phyloP scores from a whole-genome alignment of 1,284 basidiomycete species.

The Naganishia cerealis region DNA sequence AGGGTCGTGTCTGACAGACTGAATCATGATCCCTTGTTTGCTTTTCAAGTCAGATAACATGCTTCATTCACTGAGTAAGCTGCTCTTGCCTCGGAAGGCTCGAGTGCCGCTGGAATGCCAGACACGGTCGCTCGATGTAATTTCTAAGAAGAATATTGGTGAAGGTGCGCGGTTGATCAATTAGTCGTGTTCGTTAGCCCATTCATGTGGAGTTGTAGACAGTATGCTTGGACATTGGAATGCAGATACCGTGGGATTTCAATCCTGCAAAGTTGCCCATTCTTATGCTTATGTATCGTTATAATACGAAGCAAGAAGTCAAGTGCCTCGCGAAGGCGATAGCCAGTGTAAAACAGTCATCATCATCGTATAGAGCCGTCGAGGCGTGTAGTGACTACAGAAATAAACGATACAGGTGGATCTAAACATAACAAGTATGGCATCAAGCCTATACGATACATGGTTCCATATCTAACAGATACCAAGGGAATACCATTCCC shows the following conservation, averaged over 20 bases:
- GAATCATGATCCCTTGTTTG: neutral
- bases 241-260: neutral
- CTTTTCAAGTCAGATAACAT: constrained; percentile 40
- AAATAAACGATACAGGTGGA: constrained; percentile 30
- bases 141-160: constrained; percentile 38
- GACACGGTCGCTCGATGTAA: constrained; percentile 47
- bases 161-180: constrained; percentile 33
- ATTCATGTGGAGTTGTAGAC: neutral
- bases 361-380: constrained; percentile 15
- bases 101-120: constrained; percentile 43
- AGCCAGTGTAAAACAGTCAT: neutral
- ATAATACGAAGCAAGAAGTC: neutral
- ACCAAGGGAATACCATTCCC: constrained; percentile 13
- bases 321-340: neutral
- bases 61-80: constrained; percentile 38
- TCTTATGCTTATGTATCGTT: neutral
- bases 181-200: neutral
- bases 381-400: constrained; percentile 25
- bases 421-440: constrained; percentile 20
- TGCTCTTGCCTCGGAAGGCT: constrained; percentile 44
- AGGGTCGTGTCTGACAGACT: constrained; percentile 33
- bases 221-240: neutral
- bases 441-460: constrained; percentile 30
- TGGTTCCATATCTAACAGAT: constrained; percentile 8
- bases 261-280: neutral